Percentiles rank a stretch among this genome's conserved stretches.
phyloP scores from a whole-genome alignment of 441 rosid genomes.

The Daphne laureola region DNA sequence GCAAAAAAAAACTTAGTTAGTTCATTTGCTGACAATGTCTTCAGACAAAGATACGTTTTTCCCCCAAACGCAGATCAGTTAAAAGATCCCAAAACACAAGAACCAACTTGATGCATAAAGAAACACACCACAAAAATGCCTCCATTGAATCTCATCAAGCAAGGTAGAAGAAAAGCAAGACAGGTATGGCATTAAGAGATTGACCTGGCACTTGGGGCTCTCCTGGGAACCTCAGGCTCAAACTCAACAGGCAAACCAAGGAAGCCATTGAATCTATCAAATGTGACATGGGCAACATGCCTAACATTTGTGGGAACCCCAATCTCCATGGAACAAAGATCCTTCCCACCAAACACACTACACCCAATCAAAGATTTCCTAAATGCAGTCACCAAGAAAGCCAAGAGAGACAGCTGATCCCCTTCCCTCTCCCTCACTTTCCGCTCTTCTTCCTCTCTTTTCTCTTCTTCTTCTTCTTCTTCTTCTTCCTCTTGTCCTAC shows the following conservation, averaged over 20 bases:
- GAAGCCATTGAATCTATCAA: constrained; percentile 90
- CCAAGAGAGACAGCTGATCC: constrained; percentile 53
- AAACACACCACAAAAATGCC: not conserved
- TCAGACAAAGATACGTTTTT: not conserved
- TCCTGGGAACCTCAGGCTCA: constrained; percentile 83
- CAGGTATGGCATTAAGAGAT: constrained; percentile 2
- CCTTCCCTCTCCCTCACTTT: constrained; percentile 42
- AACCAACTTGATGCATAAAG: too few relatives aligned
- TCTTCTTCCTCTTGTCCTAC: constrained; percentile 18
- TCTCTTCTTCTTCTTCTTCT: constrained; percentile 22
- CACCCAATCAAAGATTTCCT: constrained; percentile 74
- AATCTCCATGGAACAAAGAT: constrained; percentile 69
- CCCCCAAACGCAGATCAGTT: constrained; percentile 4
- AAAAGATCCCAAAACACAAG: constrained; percentile 1
- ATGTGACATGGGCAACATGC: constrained; percentile 89
- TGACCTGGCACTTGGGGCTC: constrained; percentile 88
- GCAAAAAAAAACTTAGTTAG: too few relatives aligned
- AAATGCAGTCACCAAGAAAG: constrained; percentile 55
- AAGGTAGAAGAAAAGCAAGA: not conserved
- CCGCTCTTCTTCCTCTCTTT: constrained; percentile 26
- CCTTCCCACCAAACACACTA: constrained; percentile 41
- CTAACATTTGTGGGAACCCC: constrained; percentile 83
- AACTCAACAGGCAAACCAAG: constrained; percentile 92
- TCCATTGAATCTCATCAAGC: not conserved
- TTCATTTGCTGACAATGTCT: not conserved